Conservation (phyloP, 2,329 filamentous ascomycete species). For the Peltaster fructicola region DNA sequence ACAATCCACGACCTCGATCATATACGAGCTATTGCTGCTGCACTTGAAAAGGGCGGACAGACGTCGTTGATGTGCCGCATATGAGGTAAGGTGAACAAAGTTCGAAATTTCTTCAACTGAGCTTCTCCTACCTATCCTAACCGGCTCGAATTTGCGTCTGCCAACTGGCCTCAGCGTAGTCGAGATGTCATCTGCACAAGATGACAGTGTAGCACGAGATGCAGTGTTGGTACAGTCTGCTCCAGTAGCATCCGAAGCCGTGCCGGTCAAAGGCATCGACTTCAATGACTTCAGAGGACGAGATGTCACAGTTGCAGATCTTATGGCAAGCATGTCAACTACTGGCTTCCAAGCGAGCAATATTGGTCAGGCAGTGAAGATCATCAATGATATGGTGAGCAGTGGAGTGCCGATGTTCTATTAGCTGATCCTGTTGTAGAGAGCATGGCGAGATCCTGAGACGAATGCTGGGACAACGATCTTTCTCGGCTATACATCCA, state of each 20-base stretch:
- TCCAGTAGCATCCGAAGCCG: conserved; percentile 60
- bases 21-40: too few relatives aligned
- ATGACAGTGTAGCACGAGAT: too few relatives aligned
- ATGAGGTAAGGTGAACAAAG: background rate
- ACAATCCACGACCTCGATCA: too few relatives aligned
- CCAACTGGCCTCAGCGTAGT: too few relatives aligned
- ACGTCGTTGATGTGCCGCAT: background rate
- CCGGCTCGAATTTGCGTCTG: too few relatives aligned
- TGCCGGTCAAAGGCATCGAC: conserved; percentile 75
- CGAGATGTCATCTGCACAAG: too few relatives aligned
- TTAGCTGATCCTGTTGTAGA: conserved; percentile 18
- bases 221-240: conserved; percentile 76
- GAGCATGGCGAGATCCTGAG: conserved; percentile 65
- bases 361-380: conserved; percentile 70
- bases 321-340: conserved; percentile 62
- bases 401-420: conserved; percentile 4
- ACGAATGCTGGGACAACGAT: conserved; percentile 71
- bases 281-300: conserved; percentile 65
- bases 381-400: conserved; percentile 87
- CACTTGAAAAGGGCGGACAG: too few relatives aligned
- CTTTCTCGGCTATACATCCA: conserved; percentile 94
- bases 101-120: too few relatives aligned
- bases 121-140: too few relatives aligned
- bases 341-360: conserved; percentile 77
- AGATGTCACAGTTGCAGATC: conserved; percentile 68